These are phyloP conservation scores for Capillidium rhysosporum DNA, from an alignment of 371 early-diverging fungal species.

Conservation along the genomic window DNA sequence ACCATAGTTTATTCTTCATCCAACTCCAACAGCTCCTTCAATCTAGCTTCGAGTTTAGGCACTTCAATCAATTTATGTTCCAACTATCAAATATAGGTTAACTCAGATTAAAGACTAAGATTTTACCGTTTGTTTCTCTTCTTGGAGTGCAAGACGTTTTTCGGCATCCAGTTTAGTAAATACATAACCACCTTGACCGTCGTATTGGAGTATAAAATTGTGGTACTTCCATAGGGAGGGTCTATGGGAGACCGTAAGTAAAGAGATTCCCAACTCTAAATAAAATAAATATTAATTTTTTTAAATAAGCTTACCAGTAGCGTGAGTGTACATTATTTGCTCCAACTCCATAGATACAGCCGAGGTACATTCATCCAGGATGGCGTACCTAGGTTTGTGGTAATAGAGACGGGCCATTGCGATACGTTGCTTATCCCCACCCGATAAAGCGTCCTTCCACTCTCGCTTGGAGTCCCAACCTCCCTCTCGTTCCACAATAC, in stretches of 20 bases:
- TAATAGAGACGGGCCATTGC: constrained; percentile 84
- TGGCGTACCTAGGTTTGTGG: constrained; percentile 74
- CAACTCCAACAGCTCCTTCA: constrained; percentile 30
- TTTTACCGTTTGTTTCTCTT: constrained; percentile 37
- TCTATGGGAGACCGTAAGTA: constrained; percentile 76
- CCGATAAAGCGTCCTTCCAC: constrained; percentile 66
- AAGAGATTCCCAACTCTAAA: constrained; percentile 51
- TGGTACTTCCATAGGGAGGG: constrained; percentile 77
- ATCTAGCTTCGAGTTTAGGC: constrained; percentile 41
- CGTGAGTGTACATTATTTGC: constrained; percentile 74
- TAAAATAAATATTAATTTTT: constrained; percentile 16
- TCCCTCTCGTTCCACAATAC: constrained; percentile 68
- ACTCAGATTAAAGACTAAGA: constrained; percentile 15
- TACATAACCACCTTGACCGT: constrained; percentile 73
- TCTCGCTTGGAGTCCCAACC: constrained; percentile 72
- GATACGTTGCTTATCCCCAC: constrained; percentile 74
- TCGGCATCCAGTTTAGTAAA: constrained; percentile 75
- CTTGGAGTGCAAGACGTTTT: constrained; percentile 59
- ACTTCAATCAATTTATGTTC: constrained; percentile 50
- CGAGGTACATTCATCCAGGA: constrained; percentile 79
- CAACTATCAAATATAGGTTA: constrained; percentile 18
- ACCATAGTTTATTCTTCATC: constrained; percentile 6
- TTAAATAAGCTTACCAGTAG: constrained; percentile 26
- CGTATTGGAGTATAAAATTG: constrained; percentile 61
- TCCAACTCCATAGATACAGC: constrained; percentile 84